Percentiles rank a stretch among this genome's conserved stretches.
Evolutionary conservation across 2,329 filamentous ascomycete species (phyloP).

Genomic region (Diaporthe citriasiana): DNA sequence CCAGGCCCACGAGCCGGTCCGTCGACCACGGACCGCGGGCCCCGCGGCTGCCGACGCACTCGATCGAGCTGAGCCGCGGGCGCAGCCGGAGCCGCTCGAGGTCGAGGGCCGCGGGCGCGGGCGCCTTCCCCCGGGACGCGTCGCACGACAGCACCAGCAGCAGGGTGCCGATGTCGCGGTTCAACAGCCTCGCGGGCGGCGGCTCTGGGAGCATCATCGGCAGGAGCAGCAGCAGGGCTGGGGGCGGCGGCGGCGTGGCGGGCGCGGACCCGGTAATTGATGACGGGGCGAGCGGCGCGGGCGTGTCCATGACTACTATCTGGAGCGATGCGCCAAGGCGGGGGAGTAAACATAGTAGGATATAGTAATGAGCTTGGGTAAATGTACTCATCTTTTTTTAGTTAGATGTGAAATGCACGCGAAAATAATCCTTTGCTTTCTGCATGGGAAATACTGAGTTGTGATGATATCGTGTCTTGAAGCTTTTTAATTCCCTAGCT

Average conservation of each 20-base stretch:
- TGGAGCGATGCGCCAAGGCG: slow-evolving; percentile 27
- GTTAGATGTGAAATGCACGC: too few relatives aligned
- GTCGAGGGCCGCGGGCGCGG: background rate
- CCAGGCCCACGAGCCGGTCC: slow-evolving; percentile 14
- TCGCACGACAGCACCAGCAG: slow-evolving; percentile 26
- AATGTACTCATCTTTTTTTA: too few relatives aligned
- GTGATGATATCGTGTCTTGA: too few relatives aligned
- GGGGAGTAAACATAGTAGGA: slow-evolving; percentile 15
- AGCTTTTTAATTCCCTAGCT: too few relatives aligned
- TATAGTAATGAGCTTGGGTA: background rate
- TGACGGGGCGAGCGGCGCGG: slow-evolving; percentile 6
- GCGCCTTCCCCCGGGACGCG: background rate
- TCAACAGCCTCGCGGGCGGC: slow-evolving; percentile 1
- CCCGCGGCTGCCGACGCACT: background rate
- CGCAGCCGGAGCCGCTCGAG: slow-evolving; percentile 14
- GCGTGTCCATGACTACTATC: slow-evolving; percentile 10
- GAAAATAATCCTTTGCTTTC: too few relatives aligned
- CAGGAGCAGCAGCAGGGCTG: background rate
- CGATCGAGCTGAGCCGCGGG: slow-evolving; percentile 6
- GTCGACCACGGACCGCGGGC: slow-evolving; percentile 9
- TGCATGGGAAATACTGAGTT: too few relatives aligned
- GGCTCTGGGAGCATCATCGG: background rate
- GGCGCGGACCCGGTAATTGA: background rate
- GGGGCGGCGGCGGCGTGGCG: background rate
- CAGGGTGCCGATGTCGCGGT: slow-evolving; percentile 23